These are phyloP conservation scores for Cyberlindnera mrakii DNA, from an alignment of 805 yeast species.

Conservation along the genomic window DNA sequence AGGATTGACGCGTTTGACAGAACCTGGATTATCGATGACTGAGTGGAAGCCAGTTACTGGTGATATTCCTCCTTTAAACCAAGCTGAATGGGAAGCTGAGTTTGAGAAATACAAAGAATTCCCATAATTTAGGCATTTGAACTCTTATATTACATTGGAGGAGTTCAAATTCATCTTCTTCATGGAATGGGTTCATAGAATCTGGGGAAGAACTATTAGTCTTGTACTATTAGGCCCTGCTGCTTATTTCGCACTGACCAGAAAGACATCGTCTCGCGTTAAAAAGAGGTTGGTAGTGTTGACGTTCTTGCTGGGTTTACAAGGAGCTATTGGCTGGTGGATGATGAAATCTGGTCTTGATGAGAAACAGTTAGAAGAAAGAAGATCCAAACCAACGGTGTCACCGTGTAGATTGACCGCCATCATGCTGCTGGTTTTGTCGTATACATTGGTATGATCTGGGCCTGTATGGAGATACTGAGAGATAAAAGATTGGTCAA, in stretches of 20 bases:
- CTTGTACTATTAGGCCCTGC: slow-evolving; percentile 80
- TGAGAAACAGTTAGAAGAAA: slow-evolving; percentile 64
- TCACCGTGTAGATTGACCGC: slow-evolving; percentile 92
- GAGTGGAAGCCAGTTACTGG: slow-evolving; percentile 99
- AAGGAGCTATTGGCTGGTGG: slow-evolving; percentile 99
- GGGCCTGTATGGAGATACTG: slow-evolving; percentile 82
- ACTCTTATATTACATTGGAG: slow-evolving; percentile 81
- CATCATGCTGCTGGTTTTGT: slow-evolving; percentile 91
- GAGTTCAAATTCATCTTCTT: slow-evolving; percentile 92
- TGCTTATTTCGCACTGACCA: slow-evolving; percentile 63
- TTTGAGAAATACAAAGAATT: slow-evolving; percentile 74
- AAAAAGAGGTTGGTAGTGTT: slow-evolving; percentile 68
- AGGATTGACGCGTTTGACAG: slow-evolving; percentile 91
- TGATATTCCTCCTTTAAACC: slow-evolving; percentile 77
- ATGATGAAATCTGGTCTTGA: slow-evolving; percentile 96
- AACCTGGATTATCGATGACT: slow-evolving; percentile 91
- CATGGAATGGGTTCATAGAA: slow-evolving; percentile 75
- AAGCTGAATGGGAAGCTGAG: slow-evolving; percentile 81
- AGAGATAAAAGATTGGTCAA: slow-evolving; percentile 66
- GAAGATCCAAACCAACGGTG: slow-evolving; percentile 94
- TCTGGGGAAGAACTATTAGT: slow-evolving; percentile 91
- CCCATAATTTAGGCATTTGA: slow-evolving; percentile 87
- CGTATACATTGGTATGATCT: slow-evolving; percentile 81
- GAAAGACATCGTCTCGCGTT: slow-evolving; percentile 60
- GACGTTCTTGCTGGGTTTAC: slow-evolving; percentile 76